A percentile compares a stretch with the other conserved stretches of the same genome.
Evolutionary conservation across 2,329 filamentous ascomycete species (phyloP).

Genomic region (Curvularia verruculosa): DNA sequence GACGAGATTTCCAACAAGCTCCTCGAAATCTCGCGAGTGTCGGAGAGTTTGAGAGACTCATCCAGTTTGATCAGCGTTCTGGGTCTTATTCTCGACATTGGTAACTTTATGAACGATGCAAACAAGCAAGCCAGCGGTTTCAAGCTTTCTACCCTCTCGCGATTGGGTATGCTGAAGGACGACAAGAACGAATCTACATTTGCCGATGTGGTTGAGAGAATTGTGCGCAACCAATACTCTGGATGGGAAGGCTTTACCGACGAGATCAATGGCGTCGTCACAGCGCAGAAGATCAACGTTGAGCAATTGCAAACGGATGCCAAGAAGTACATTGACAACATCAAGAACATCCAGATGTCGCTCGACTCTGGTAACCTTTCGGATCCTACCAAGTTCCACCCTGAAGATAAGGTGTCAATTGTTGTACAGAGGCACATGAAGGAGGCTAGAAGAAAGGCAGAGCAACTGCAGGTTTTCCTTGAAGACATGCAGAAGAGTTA

Average conservation of each 20-base stretch:
- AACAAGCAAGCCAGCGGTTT: slow-evolving; percentile 98
- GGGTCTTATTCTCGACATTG: slow-evolving; percentile 93
- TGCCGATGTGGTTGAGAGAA: slow-evolving; percentile 93
- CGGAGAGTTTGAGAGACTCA: slow-evolving; percentile 87
- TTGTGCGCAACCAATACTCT: slow-evolving; percentile 93
- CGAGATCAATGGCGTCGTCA: slow-evolving; percentile 80
- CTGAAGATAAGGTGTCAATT: slow-evolving; percentile 91
- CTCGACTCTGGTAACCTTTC: slow-evolving; percentile 93
- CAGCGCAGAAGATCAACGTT: slow-evolving; percentile 88
- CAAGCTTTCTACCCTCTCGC: slow-evolving; percentile 92
- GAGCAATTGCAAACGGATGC: slow-evolving; percentile 89
- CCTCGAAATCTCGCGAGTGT: slow-evolving; percentile 82
- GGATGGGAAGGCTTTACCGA: slow-evolving; percentile 90
- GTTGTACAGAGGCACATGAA: slow-evolving; percentile 95
- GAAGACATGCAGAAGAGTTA: slow-evolving; percentile 92
- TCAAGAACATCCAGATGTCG: slow-evolving; percentile 90
- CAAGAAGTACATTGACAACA: slow-evolving; percentile 90
- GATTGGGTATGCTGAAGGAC: slow-evolving; percentile 97
- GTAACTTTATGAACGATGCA: slow-evolving; percentile 99
- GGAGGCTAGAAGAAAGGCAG: slow-evolving; percentile 91
- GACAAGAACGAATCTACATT: slow-evolving; percentile 98
- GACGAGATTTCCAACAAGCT: slow-evolving; percentile 88
- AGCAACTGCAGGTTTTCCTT: slow-evolving; percentile 91
- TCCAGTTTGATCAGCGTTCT: slow-evolving; percentile 95
- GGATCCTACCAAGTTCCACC: slow-evolving; percentile 97